Percentiles rank a stretch among this genome's conserved stretches.
phyloP scores from a whole-genome alignment of 2,329 filamentous ascomycete species.

The Penicillium corylophilum region DNA sequence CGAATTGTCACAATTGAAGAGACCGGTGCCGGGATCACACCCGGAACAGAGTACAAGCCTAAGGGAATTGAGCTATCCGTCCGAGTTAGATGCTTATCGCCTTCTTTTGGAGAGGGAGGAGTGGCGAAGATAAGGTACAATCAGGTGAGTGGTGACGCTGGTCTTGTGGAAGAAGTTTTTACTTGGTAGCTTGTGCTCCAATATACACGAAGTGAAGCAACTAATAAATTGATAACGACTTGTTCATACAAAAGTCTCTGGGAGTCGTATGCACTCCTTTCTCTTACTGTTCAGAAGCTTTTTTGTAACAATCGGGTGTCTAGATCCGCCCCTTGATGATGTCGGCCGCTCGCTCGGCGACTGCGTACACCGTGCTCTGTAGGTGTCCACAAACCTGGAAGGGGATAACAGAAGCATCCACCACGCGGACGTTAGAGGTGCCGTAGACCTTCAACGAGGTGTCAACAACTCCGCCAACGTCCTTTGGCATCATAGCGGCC shows the following conservation, averaged over 20 bases:
- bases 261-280: neutral
- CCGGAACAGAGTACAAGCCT: too few species aligned
- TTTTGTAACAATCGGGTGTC: neutral
- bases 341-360: conserved; percentile 33
- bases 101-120: too few species aligned
- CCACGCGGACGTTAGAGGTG: conserved; percentile 33
- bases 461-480: conserved; percentile 36
- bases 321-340: conserved; percentile 24
- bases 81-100: too few species aligned
- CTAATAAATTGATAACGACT: neutral
- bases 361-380: conserved; percentile 28
- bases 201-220: neutral
- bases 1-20: too few species aligned
- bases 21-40: too few species aligned
- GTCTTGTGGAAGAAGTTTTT: too few species aligned
- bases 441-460: conserved; percentile 33
- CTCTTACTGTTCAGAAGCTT: neutral
- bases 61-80: too few species aligned
- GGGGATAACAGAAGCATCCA: conserved; percentile 34
- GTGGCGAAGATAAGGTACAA: too few species aligned
- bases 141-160: too few species aligned
- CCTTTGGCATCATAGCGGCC: conserved; percentile 33
- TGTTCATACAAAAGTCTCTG: too few species aligned
- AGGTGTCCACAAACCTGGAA: conserved; percentile 30
- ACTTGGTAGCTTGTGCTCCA: too few species aligned